A percentile compares a stretch with the other conserved stretches of the same genome.
phyloP scores from a whole-genome alignment of 2,329 filamentous ascomycete genomes.

The Chaetomiaceae sp. region DNA sequence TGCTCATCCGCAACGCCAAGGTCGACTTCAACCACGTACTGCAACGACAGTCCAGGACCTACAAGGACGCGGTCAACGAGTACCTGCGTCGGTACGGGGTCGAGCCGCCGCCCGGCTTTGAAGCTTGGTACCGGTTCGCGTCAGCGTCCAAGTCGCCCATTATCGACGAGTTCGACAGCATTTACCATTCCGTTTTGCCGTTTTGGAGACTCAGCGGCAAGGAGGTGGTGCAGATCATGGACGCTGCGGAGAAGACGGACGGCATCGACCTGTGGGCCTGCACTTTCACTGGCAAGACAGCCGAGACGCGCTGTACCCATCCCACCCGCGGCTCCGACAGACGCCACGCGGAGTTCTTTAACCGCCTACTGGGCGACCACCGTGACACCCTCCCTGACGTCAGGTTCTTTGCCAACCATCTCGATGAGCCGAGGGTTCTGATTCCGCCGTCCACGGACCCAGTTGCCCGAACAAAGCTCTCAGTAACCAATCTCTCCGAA shows the following conservation, averaged over 20 bases:
- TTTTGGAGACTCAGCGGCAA: conserved; percentile 35
- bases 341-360: conserved; percentile 29
- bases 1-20: conserved; percentile 27
- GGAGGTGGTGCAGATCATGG: conserved; percentile 29
- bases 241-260: conserved; percentile 18
- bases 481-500: conserved; percentile 26
- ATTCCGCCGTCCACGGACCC: conserved; percentile 22
- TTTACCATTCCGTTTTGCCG: conserved; percentile 35
- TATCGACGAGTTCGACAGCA: conserved; percentile 46
- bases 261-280: conserved; percentile 36
- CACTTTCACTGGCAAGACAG: conserved; percentile 4
- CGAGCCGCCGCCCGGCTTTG: conserved; percentile 42
- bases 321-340: conserved; percentile 30
- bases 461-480: conserved; percentile 10
- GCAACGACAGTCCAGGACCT: conserved; percentile 33
- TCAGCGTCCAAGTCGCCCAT: conserved; percentile 34
- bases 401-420: conserved; percentile 39
- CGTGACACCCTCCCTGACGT: conserved; percentile 31
- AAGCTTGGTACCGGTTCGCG: conserved; percentile 41
- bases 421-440: conserved; percentile 43
- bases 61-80: conserved; percentile 32
- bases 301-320: conserved; percentile 31
- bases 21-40: conserved; percentile 29
- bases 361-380: conserved; percentile 26
- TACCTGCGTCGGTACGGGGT: conserved; percentile 39